Percentiles rank a stretch among this genome's conserved stretches.
phyloP scores from a whole-genome alignment of 306 rosid species.

The Hippophae tibetana region DNA sequence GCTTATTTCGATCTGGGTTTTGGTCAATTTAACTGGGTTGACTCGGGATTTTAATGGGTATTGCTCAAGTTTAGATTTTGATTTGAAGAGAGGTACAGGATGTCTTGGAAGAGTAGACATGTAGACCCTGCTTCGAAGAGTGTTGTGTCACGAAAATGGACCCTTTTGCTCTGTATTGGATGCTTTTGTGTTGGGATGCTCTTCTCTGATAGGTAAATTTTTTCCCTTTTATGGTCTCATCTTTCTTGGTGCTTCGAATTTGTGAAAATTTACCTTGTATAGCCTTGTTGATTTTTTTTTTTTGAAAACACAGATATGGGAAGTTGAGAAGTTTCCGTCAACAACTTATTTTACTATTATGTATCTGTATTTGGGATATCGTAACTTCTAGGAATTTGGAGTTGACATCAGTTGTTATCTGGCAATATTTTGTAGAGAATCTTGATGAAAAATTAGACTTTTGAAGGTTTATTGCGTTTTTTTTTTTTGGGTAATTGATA shows the following conservation, averaged over 20 bases:
- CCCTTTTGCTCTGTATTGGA: conserved; percentile 40
- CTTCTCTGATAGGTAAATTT: conserved; percentile 41
- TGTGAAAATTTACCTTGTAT: background rate
- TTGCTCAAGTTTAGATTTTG: conserved; percentile 17
- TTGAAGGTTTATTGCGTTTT: background rate
- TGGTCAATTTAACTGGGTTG: conserved; percentile 16
- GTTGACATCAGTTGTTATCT: background rate
- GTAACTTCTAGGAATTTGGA: conserved; percentile 1
- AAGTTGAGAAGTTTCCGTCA: conserved; percentile 4
- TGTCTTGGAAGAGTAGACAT: conserved; percentile 43
- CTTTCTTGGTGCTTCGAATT: background rate
- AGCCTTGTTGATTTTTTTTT: background rate
- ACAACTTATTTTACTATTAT: background rate
- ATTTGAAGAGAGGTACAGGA: conserved; percentile 8
- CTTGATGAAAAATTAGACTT: conserved; percentile 2
- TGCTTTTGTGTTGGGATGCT: conserved; percentile 54
- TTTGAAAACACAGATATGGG: conserved; percentile 11
- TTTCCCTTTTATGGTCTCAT: background rate
- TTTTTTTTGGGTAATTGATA: no score
- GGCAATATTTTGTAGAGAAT: background rate
- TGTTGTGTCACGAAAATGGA: conserved; percentile 41
- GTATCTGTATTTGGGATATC: background rate
- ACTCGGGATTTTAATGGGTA: conserved; percentile 28
- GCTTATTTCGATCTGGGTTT: conserved; percentile 15
- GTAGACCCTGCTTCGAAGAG: conserved; percentile 29